Evolutionary conservation across 1,284 basidiomycete species (phyloP), one percentile per base, ranked within the genome.

Genomic region (Xerocomus amazonicus): DNA sequence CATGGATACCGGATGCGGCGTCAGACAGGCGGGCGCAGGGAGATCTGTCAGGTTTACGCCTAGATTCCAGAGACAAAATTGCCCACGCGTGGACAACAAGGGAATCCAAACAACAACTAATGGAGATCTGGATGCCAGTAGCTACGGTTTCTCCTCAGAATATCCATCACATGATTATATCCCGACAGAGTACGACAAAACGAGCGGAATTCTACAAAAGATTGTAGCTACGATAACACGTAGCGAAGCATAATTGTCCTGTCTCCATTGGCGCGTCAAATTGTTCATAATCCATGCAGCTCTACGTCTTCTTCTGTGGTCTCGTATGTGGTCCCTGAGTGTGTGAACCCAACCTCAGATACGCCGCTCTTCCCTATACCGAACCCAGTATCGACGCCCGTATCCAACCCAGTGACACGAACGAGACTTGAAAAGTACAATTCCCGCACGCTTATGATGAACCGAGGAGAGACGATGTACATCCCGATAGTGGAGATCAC

Each of bases 381-480:
- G n/a, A 63, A 60, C 13, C 48, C 59, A 9, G 28, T 41, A 31
- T 60, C 61, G 32, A 60, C 33, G 29, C 43, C 50, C 0, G 2
- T 17, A 8, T 42, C 14, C 33, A 13, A 26, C 12, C n/a, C 27
- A 6, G 13, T 17, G 12, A 16, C 36, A 14, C 13, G 6, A 3
- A 31, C 13, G n/a, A 46, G 8, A 12, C 9, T 57, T 8, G 16
- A 35, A 4, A 16, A 2, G 40, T 59, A 36, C 32, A 62, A 3
- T 12, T 48, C 47, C 7, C 59, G 57, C 14, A 59, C 45, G 34
- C 37, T 59, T 10, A 59, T 49, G 37, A 59, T 51, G 37, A 59
- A 59, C 19, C 59, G 56, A n/a, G 59, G 59, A 1, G 59, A 29
- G 40, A 60, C 47, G 6, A 33, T 19, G 23, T 42, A 64, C 36